Evolutionary conservation across 495 filamentous ascomycete species (phyloP).

Genomic region (Hypomontagnella monticulosa): DNA sequence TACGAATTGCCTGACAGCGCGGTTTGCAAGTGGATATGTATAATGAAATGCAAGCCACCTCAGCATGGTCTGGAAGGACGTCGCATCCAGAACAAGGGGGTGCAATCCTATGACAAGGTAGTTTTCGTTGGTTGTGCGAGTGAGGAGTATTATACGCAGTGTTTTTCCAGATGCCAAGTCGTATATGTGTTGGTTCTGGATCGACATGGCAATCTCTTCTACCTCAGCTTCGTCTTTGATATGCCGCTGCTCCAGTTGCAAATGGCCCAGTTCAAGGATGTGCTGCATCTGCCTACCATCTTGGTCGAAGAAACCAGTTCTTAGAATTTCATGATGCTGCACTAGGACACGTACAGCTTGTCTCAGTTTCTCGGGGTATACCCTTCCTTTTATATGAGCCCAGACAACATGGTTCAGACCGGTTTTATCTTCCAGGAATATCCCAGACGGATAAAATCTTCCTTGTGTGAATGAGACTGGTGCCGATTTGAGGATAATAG

Average conservation of each 20-base stretch:
- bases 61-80: no score
- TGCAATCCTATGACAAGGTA: no score
- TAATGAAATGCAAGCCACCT: background rate
- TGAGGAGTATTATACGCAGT: no score
- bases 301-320: conserved; percentile 52
- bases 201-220: no score
- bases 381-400: conserved; percentile 40
- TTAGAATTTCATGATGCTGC: conserved; percentile 52
- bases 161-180: no score
- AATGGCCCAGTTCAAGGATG: background rate
- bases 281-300: conserved; percentile 19
- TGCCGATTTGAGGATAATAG: background rate
- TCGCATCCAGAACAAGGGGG: no score
- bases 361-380: conserved; percentile 34
- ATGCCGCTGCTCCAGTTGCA: background rate
- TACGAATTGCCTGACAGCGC: background rate
- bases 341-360: conserved; percentile 42
- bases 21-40: background rate
- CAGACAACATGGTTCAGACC: conserved; percentile 48
- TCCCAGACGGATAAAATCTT: conserved; percentile 42
- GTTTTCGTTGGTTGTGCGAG: no score
- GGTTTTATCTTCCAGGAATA: conserved; percentile 48
- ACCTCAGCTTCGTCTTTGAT: background rate
- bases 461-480: conserved; percentile 31
- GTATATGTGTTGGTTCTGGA: no score